Evolutionary conservation across 805 yeast genomes (phyloP).

Genomic region (Lipomyces kockii): DNA sequence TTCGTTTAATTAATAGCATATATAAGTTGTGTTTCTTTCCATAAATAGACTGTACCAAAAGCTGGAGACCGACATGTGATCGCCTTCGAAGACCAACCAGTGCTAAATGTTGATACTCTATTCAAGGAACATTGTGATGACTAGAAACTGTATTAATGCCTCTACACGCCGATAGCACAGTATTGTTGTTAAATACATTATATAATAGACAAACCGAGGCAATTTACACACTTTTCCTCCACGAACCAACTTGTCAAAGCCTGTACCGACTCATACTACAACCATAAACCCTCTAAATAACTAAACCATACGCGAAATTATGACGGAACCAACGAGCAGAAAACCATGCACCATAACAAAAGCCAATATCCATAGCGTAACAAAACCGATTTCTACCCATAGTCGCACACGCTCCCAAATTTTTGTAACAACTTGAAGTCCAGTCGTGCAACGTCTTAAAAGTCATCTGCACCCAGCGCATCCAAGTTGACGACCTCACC

Average conservation of each 20-base stretch:
- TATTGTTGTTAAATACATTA: no score
- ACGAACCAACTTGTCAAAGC: no score
- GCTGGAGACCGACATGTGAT: no score
- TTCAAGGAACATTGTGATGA: not conserved
- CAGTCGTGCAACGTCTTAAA: constrained; percentile 8
- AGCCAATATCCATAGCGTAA: not conserved
- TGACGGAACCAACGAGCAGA: not conserved
- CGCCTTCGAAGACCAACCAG: no score
- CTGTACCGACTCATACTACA: not conserved
- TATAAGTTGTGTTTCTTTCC: no score
- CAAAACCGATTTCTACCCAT: not conserved
- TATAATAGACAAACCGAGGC: no score
- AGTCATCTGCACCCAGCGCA: constrained; percentile 40
- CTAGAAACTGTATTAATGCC: not conserved
- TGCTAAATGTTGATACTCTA: no score
- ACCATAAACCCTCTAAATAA: not conserved
- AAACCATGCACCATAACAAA: not conserved
- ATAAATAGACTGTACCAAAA: no score
- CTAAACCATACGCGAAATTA: not conserved
- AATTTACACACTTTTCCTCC: no score
- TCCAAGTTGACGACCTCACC: constrained; percentile 86
- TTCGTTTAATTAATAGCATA: no score
- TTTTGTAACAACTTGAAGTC: not conserved
- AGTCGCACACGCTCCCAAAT: not conserved
- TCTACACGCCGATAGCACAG: not conserved